Evolutionary conservation across 1,284 basidiomycete genomes (phyloP).

Genomic region (Pseudozyma sp.): DNA sequence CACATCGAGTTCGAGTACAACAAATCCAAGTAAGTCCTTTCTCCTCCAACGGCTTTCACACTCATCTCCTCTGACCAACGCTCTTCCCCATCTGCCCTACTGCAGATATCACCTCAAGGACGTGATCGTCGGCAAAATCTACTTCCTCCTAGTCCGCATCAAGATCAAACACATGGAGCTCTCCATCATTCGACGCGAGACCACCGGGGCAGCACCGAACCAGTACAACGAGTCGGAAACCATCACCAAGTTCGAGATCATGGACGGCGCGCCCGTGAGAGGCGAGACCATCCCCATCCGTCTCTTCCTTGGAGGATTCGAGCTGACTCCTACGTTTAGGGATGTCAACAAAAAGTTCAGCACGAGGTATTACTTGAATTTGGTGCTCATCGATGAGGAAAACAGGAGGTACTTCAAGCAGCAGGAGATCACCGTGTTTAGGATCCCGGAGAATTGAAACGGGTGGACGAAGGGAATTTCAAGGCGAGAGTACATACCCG

Average conservation of each 20-base stretch:
- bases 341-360: slow-evolving; percentile 99
- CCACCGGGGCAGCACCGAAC: slow-evolving; percentile 87
- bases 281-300: slow-evolving; percentile 99
- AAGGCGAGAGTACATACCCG: no score
- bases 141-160: slow-evolving; percentile 97
- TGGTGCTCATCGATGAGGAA: slow-evolving; percentile 97
- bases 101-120: slow-evolving; percentile 90
- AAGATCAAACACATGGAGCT: slow-evolving; percentile 99
- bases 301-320: slow-evolving; percentile 96
- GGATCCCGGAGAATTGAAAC: slow-evolving; percentile 43
- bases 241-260: slow-evolving; percentile 99
- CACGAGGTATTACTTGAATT: slow-evolving; percentile 89
- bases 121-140: slow-evolving; percentile 99
- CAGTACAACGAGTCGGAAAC: slow-evolving; percentile 99
- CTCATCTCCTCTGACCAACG: background rate
- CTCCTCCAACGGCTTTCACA: background rate
- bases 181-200: slow-evolving; percentile 95
- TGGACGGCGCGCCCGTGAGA: slow-evolving; percentile 78
- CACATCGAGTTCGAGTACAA: slow-evolving; percentile 99
- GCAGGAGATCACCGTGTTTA: slow-evolving; percentile 67
- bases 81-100: background rate
- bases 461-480: no score
- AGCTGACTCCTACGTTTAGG: slow-evolving; percentile 96
- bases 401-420: slow-evolving; percentile 91
- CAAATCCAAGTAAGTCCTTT: slow-evolving; percentile 80